Conservation (phyloP, 441 rosid genomes). For the Gossypium gossypioides region DNA sequence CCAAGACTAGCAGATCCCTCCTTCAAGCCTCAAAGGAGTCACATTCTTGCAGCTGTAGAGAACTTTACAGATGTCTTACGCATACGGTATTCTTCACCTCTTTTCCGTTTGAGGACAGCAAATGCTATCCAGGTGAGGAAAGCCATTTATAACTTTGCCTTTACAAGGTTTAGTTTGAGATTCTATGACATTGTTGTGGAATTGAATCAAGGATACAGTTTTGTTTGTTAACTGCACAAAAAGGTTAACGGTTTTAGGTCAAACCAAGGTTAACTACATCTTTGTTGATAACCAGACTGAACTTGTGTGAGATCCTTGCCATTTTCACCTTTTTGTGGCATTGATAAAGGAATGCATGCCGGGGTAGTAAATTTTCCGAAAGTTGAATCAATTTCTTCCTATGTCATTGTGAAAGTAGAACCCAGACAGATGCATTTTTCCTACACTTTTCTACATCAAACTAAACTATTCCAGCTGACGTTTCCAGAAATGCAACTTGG, state of each 20-base stretch:
- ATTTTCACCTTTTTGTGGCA: background rate
- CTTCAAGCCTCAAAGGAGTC: conserved; percentile 70
- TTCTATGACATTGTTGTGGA: background rate
- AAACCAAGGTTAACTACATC: background rate
- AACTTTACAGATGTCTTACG: conserved; percentile 57
- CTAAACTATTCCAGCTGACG: background rate
- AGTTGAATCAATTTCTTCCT: no score
- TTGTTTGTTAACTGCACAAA: background rate
- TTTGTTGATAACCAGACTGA: background rate
- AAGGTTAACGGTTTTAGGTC: background rate
- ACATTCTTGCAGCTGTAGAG: conserved; percentile 63
- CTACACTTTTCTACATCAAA: background rate
- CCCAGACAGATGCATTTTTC: background rate
- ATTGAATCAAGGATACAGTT: background rate
- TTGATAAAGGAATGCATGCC: background rate
- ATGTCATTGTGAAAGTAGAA: background rate
- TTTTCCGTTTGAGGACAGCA: conserved; percentile 67
- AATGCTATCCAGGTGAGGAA: conserved; percentile 72
- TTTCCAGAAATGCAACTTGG: background rate
- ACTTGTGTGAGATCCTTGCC: background rate
- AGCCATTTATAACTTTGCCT: background rate
- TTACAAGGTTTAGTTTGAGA: background rate
- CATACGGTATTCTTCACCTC: conserved; percentile 86
- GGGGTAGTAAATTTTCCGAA: no score
- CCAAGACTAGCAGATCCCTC: conserved; percentile 80